Evolutionary conservation across 768 basidiomycete species (phyloP), one percentile per base, ranked within the genome.

Genomic region (Russula emetica): DNA sequence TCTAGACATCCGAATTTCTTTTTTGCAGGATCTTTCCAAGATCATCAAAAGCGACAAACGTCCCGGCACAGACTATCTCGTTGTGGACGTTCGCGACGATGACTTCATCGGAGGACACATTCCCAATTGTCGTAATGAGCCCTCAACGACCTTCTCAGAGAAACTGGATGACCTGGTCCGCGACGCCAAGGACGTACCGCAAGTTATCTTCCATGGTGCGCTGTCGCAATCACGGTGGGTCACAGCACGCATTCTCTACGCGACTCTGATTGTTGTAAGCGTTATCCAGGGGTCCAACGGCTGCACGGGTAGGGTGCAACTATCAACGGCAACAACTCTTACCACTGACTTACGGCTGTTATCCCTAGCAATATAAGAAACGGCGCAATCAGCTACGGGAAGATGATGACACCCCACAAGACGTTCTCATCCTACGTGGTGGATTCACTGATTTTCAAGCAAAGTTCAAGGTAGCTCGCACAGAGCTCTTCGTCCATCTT

Each of bases 71-170:
- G 89, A 92, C 71, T 93, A 85, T 71, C 73, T 87, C 34, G 80
- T 94, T 50, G 82, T 94, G 45, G 92, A 94, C 72, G 92, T 94
- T 36, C 85, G 92, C n/a, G 91, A 92, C 72, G 83, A 86, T 61
- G 92, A 94, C 67, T 89, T 80, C 74, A 77, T 71, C 13, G 92
- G 92, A 67, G 92, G 92, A 42, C 87, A 93, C 72, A 90, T 94
- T 72, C 84, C 80, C 67, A 80, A 82, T 65, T 79, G 83, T 47
- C 70, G 82, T 62, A 83, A 89, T 70, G 71, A 79, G 38, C 92
- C 92, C 1, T 88, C 88, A 9, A 64, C 72, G 32, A 78, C 78
- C 55, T 91, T 92, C 73, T 71, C 81, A 40, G 75, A 72, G 56
- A 79, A 75, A 24, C 83, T 92, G 34, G 79, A 86, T 69, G 72